phyloP scores from a whole-genome alignment of 2,329 filamentous ascomycete species.

The Samsoniella hepiali region DNA sequence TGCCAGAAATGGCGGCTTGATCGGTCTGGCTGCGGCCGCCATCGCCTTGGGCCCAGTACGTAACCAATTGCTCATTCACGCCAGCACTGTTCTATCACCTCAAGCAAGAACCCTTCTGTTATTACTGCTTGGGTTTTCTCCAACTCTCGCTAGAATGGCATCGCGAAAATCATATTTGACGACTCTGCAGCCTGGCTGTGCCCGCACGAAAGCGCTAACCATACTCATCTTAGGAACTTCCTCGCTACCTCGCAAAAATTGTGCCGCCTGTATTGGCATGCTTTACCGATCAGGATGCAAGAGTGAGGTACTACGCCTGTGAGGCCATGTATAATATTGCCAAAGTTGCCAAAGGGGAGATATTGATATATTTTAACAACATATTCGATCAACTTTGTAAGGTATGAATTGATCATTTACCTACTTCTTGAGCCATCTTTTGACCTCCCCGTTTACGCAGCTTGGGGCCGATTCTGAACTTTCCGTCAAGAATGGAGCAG shows the following conservation, averaged over 20 bases:
- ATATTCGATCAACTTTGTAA: conserved; percentile 98
- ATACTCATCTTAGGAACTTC: conserved; percentile 65
- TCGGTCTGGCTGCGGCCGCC: conserved; percentile 89
- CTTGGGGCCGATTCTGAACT: conserved; percentile 93
- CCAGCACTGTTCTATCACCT: background rate
- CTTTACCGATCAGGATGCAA: conserved; percentile 96
- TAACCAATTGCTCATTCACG: conserved; percentile 24
- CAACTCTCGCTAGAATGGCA: background rate
- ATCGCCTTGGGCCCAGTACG: conserved; percentile 90
- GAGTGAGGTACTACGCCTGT: conserved; percentile 96
- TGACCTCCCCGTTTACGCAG: conserved; percentile 41
- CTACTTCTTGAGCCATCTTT: background rate
- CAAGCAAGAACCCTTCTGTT: background rate
- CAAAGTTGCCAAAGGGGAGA: conserved; percentile 97
- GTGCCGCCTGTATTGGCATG: conserved; percentile 95
- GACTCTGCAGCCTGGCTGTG: background rate
- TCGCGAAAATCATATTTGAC: background rate
- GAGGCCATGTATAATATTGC: conserved; percentile 99
- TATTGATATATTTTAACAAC: conserved; percentile 95
- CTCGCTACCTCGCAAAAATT: conserved; percentile 87
- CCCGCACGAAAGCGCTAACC: background rate
- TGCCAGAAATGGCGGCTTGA: conserved; percentile 92
- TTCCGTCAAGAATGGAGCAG: conserved; percentile 96
- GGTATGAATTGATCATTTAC: conserved; percentile 46
- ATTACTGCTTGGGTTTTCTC: background rate